Evolutionary conservation across 352 stramenopile genomes (phyloP), one percentile per base, ranked within the genome.

Genomic region (Pythium chondricola): DNA sequence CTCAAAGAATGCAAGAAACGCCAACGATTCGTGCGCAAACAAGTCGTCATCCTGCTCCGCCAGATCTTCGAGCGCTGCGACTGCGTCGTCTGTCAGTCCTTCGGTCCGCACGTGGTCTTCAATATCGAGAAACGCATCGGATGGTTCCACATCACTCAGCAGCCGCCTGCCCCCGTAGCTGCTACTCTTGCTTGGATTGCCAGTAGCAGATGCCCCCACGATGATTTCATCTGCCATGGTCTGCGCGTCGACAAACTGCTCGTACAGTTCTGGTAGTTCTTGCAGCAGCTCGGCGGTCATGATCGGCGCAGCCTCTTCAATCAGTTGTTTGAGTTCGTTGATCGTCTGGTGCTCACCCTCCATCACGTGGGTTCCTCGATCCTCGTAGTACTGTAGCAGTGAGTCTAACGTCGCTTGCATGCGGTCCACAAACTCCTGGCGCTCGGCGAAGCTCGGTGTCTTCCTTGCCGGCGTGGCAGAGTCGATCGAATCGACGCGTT

Each of bases 1-100:
- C 24, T 85, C 72, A 48, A 88, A 86, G 3, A 88, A 67, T 38
- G 69, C 61, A 43, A 74, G 65, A 51, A 71, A 83, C n/a, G 76
- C 77, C 16, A 85, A 57, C 26, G 66, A 66, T 33, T 81, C 77
- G 30, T 75, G 56, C 7, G 76, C 76, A 35, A 66, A 85, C 38
- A 62, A 14, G 48, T 86, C 74, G 22, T 66, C 42, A 5, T 54
- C 36, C 3, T 66, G 52, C 17, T 56, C 45, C 0, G 43, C 52
- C 8, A 85, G 67, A 21, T 20, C 30, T 22, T 57, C 6, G 11
- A 88, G 39, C 14, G 67, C 40, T 1, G 58, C 33, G n/a, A 86
- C 39, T 1, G 77, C 29, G 16, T 80, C 67, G 11, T 53, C 5
- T 8, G 58, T 73, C 52, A 72, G 67, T 5, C 74, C 76, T 18